A percentile compares a stretch with the other conserved stretches of the same genome.
phyloP scores from a whole-genome alignment of 208 protist genomes.

The Acanthamoeba castellanii region DNA sequence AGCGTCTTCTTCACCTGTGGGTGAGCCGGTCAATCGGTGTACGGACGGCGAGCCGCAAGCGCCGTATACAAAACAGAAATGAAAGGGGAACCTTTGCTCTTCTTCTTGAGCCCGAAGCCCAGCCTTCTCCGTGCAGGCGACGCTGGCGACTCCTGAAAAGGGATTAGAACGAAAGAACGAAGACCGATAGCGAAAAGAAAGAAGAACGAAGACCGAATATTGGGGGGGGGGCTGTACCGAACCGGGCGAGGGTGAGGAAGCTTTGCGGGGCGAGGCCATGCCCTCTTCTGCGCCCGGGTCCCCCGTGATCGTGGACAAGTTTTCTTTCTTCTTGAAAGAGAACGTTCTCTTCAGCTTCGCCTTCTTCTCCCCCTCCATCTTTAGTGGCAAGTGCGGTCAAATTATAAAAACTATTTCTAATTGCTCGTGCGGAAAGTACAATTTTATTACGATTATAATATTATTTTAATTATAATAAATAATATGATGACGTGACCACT shows the following conservation, averaged over 20 bases:
- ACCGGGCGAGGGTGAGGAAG: background rate
- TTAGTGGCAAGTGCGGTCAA: background rate
- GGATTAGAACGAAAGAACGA: background rate
- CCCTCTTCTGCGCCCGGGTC: background rate
- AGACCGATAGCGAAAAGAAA: background rate
- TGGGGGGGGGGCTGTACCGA: background rate
- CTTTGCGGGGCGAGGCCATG: background rate
- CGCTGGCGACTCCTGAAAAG: background rate
- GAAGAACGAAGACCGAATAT: background rate
- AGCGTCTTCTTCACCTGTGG: background rate
- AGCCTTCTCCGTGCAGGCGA: background rate
- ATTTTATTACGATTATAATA: too few relatives aligned
- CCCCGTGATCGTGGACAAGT: background rate
- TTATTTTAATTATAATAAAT: too few relatives aligned
- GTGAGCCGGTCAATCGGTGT: background rate
- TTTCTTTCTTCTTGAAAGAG: background rate
- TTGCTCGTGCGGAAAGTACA: too few relatives aligned
- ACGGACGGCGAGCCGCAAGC: background rate
- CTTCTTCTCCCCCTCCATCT: background rate
- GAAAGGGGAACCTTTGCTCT: background rate
- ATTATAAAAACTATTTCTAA: too few relatives aligned
- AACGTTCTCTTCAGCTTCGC: background rate
- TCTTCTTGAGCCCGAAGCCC: conserved; percentile 25
- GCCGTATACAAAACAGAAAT: background rate
- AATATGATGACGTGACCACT: too few relatives aligned